Evolutionary conservation across 2,329 filamentous ascomycete genomes (phyloP), one percentile per base, ranked within the genome.

Genomic region (Meredithiella fracta): DNA sequence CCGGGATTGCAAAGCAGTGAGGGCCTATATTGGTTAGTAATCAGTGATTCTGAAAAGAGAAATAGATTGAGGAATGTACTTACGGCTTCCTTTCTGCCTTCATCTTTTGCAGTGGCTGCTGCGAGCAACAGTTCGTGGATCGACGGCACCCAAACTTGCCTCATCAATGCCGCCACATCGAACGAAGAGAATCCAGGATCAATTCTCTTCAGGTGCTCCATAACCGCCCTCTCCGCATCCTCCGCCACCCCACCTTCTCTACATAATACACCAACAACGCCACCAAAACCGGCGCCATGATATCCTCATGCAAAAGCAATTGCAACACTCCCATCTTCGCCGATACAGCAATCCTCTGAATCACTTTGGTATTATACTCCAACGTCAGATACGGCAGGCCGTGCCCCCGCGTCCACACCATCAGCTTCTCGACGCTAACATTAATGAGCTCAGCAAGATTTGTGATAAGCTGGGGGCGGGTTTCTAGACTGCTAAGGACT

Each of bases 371-470:
- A 62, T 84, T 84, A 64, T 83, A 85, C 44, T 79, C 83, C 40
- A 95, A 71, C 2, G 98, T 86, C 17, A 98, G 75, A 69, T 86
- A 89, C 1, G 94, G 92, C 7, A 98, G 68, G 6, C 90, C 90
- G 62, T 92, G 79, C 14, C 79, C 75, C 65, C 96, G 89, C 7
- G 91, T 86, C 17, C 83, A 68, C 14, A 84, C 68, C 8, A 96
- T 73, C 47, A 97, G 80, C 54, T 86, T 80, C 47, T 81, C 75
- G 7, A 94, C 77, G 40, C 79, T 83, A 64, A 88, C 83, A 53
- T 83, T 81, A 38, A 96, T 73, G 29, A 97, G 69, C 60, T 94
- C 88, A 23, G 89, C 87, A 51, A 97, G 75, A 47, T 85, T 76
- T 56, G 86, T 81, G 50, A 82, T 83, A 64, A 90, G 85, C 62